phyloP scores from a whole-genome alignment of 176 grass and related monocot genomes.

The Saccharum officinarum region DNA sequence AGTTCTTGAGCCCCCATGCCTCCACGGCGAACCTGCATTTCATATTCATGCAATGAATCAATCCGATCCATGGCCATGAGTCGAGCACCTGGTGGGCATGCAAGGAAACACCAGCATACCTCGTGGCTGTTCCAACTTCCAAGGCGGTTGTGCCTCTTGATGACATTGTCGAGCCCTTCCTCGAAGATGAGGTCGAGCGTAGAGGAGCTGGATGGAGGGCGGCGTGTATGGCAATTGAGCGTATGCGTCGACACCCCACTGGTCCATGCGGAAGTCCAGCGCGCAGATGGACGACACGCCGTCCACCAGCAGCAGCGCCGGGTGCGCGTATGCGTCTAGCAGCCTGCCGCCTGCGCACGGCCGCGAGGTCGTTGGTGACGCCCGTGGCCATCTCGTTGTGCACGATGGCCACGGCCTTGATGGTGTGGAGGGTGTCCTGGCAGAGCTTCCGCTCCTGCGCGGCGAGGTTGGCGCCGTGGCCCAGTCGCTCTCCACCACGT shows the following conservation, averaged over 20 bases:
- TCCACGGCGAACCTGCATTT: constrained; percentile 67
- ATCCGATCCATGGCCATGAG: no score
- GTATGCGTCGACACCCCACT: no score
- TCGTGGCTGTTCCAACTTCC: constrained; percentile 85
- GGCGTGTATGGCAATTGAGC: constrained; percentile 91
- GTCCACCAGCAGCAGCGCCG: constrained; percentile 80
- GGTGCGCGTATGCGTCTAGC: no score
- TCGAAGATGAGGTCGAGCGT: constrained; percentile 90
- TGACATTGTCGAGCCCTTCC: constrained; percentile 79
- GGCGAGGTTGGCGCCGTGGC: constrained; percentile 72
- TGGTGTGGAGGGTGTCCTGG: constrained; percentile 49
- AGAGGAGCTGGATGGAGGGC: constrained; percentile 92
- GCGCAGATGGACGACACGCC: constrained; percentile 97
- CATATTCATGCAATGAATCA: no score
- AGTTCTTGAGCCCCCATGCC: constrained; percentile 99
- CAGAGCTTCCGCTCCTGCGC: constrained; percentile 59
- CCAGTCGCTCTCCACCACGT: constrained; percentile 92
- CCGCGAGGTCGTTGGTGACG: constrained; percentile 83
- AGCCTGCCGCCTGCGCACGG: constrained; percentile 66
- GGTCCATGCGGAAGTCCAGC: constrained; percentile 93
- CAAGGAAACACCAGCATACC: constrained; percentile 29
- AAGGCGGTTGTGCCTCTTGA: constrained; percentile 79
- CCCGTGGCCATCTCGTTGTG: constrained; percentile 99
- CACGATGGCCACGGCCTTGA: constrained; percentile 96
- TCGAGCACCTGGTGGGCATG: background rate